Evolutionary conservation across 768 basidiomycete species (phyloP).

Genomic region (Hygrocybe punicea): DNA sequence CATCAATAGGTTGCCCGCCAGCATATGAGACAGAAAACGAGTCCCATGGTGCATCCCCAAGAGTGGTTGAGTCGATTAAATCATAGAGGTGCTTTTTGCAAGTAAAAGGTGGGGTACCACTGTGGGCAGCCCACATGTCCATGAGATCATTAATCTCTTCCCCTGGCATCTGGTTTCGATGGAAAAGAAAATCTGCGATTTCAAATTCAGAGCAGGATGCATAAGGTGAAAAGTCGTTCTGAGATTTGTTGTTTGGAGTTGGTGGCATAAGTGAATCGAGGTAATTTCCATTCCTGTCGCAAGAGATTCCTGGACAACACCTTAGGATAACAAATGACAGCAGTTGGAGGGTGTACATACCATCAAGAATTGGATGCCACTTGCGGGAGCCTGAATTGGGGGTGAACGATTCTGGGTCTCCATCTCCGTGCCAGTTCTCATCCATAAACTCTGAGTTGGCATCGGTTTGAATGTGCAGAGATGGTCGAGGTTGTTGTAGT

Average conservation of each 20-base stretch:
- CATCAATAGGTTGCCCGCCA: neutral
- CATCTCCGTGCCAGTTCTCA: no score
- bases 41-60: neutral
- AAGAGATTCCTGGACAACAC: neutral
- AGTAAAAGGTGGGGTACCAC: neutral
- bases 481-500: no score
- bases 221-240: neutral
- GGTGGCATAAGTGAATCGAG: neutral
- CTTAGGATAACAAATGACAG: no score
- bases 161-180: conserved; percentile 4
- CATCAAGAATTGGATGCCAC: no score
- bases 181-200: conserved; percentile 1
- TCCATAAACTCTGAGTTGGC: no score
- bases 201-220: neutral
- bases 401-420: no score
- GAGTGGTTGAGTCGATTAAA: no score
- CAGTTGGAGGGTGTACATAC: no score
- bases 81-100: neutral
- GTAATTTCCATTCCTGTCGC: neutral
- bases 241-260: neutral
- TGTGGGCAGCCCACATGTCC: conserved; percentile 1
- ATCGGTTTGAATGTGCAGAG: no score
- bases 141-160: neutral
- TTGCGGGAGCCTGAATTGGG: no score
- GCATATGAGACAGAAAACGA: neutral